Conservation (phyloP, 2,329 filamentous ascomycete genomes). For the Paecilomyces fulvus region DNA sequence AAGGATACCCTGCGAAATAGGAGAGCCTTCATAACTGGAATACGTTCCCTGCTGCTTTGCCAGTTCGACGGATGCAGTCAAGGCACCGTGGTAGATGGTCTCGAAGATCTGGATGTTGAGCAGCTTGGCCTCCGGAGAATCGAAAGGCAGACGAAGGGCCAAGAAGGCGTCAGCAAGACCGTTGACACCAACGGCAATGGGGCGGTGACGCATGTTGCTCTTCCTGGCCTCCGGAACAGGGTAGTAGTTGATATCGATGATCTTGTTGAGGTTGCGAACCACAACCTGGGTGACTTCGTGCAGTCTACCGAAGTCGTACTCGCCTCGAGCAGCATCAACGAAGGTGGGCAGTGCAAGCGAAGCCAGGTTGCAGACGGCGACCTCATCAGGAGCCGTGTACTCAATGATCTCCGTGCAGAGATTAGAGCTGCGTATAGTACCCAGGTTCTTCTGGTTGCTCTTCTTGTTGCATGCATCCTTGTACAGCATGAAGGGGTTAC, state of each 20-base stretch:
- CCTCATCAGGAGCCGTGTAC: constrained; percentile 94
- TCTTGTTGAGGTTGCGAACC: constrained; percentile 92
- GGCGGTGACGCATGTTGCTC: constrained; percentile 95
- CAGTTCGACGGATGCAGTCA: constrained; percentile 81
- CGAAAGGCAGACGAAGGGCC: constrained; percentile 90
- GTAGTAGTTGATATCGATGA: constrained; percentile 97
- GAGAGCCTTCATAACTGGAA: constrained; percentile 83
- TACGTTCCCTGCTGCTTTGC: constrained; percentile 79
- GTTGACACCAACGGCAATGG: constrained; percentile 93
- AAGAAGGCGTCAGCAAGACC: constrained; percentile 98
- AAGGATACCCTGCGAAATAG: constrained; percentile 87
- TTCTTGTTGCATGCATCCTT: constrained; percentile 98
- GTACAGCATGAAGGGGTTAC: constrained; percentile 99
- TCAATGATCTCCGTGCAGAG: constrained; percentile 98
- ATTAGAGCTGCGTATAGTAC: constrained; percentile 97
- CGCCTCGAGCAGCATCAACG: constrained; percentile 74
- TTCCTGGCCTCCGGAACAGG: constrained; percentile 88
- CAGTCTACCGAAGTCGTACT: constrained; percentile 93
- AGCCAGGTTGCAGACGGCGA: constrained; percentile 95
- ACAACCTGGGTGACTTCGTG: constrained; percentile 91
- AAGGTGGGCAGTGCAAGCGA: constrained; percentile 87
- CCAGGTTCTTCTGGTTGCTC: constrained; percentile 99
- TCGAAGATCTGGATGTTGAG: constrained; percentile 99
- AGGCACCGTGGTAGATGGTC: constrained; percentile 94
- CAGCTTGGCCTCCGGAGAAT: constrained; percentile 85